A percentile compares a stretch with the other conserved stretches of the same genome.
Conservation (phyloP, 1,139 yeast genomes). For the Pichia cactophila region DNA sequence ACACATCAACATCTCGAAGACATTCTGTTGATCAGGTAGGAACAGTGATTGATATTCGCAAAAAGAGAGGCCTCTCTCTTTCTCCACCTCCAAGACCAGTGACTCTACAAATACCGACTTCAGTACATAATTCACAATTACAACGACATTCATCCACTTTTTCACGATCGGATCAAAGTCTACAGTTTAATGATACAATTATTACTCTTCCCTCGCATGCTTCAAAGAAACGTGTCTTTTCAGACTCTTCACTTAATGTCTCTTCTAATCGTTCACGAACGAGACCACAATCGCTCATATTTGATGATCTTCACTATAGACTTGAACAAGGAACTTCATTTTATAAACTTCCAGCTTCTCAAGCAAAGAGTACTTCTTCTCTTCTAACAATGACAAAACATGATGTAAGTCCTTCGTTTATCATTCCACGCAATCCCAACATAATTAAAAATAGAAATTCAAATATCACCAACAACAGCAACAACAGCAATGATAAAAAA, state of each 20-base stretch:
- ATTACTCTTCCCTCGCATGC: background rate
- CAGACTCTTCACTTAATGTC: conserved; percentile 7
- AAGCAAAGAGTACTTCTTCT: background rate
- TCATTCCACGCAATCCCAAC: background rate
- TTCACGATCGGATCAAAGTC: background rate
- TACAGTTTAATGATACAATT: background rate
- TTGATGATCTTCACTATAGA: background rate
- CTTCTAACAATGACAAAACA: background rate
- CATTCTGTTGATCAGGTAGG: background rate
- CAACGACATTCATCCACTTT: background rate
- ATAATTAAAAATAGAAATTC: too few relatives aligned
- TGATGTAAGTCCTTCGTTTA: background rate
- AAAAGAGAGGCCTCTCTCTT: background rate
- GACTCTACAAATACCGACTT: background rate
- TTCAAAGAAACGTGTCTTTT: background rate
- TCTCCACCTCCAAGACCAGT: conserved; percentile 2
- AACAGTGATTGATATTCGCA: background rate
- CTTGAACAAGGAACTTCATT: background rate
- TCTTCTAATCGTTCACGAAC: background rate
- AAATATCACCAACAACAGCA: background rate
- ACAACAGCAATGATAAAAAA: background rate
- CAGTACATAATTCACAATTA: background rate
- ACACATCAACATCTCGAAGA: background rate
- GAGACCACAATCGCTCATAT: conserved; percentile 8
- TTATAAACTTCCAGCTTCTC: background rate